phyloP scores from a whole-genome alignment of 1,284 basidiomycete species.

The Trametes polyzona region DNA sequence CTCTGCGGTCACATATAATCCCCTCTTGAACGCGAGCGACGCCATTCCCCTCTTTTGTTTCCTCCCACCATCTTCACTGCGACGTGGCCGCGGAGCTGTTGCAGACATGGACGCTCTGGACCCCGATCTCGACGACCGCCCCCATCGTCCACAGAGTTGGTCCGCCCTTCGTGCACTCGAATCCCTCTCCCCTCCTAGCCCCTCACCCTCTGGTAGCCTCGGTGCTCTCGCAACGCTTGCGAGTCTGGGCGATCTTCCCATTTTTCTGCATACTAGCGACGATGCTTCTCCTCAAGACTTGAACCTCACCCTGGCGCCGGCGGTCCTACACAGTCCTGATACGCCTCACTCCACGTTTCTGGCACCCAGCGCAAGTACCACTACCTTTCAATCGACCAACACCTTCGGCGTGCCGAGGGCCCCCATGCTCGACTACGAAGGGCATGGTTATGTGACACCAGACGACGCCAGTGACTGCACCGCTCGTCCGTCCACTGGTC shows the following conservation, averaged over 20 bases:
- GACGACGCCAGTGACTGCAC: slow-evolving; percentile 19
- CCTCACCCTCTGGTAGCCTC: slow-evolving; percentile 53
- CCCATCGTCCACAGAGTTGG: slow-evolving; percentile 31
- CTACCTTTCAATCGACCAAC: slow-evolving; percentile 28
- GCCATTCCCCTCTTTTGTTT: neutral
- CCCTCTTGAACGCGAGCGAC: neutral
- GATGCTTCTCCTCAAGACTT: slow-evolving; percentile 3
- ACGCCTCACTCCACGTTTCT: neutral
- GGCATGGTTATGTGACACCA: neutral
- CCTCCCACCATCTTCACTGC: neutral
- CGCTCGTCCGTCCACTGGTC: neutral
- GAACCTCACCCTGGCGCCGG: neutral
- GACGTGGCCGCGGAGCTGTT: slow-evolving; percentile 5
- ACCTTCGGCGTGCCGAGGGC: slow-evolving; percentile 29
- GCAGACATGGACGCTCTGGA: neutral
- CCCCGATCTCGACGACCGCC: neutral
- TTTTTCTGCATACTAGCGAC: slow-evolving; percentile 46
- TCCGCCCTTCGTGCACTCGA: slow-evolving; percentile 45
- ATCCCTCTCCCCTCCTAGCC: slow-evolving; percentile 43
- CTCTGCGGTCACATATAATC: neutral
- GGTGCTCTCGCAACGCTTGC: slow-evolving; percentile 42
- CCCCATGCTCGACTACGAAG: neutral
- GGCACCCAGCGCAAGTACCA: slow-evolving; percentile 23
- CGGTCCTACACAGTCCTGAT: neutral
- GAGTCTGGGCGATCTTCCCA: slow-evolving; percentile 59